Base-by-base conservation (phyloP, 1,139 yeast genomes). In the Hansenula lynferdii region DNA sequence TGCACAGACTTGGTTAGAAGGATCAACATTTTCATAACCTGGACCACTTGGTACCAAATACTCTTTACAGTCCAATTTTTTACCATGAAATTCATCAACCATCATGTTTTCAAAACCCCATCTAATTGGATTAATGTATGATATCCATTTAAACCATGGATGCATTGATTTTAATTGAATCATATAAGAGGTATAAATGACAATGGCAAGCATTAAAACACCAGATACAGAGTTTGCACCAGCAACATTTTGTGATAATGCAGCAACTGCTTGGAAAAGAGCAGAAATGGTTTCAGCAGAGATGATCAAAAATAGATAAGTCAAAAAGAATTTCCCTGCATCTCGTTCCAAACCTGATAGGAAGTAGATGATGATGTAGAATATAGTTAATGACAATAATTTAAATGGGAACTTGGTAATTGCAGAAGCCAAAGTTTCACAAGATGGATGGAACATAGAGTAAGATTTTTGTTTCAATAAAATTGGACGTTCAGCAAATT, bases 111-210 rank as follows among this genome's bases (percentile, higher is more conserved):
- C 83, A 43, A 75, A 78, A 8, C 73, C 76, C 48, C 77, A 78
- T 34, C 73, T 60, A 38, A 77, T 57, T 5, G 85, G 84, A 47
- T 78, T 64, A 40, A 76, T 61, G 50, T 75, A 78, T 6, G 77
- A 70, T 29, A 76, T 67, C 85, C 85, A 78, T 53, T 73, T 70
- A 51, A 77, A 76, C 82, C 83, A 77, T 27, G 80, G 79, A 46
- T 70, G 80, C 82, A 78, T 77, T 0, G 72, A 63, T 8, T 77
- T 77, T 34, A 72, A 58, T 49, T 75, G 83, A 45, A 77, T 68
- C 67, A 72, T 69, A 59, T 70, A 77, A 23, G 79, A 74, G 17
- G 79, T 67, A 50, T 76, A 77, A 54, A 74, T 60, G 41, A 74
- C 64, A 33, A 72, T 48, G 2, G 72, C 70, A 54, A 76, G 56